Base-by-base conservation (phyloP, 768 basidiomycete species). In the Lactarius deliciosus region DNA sequence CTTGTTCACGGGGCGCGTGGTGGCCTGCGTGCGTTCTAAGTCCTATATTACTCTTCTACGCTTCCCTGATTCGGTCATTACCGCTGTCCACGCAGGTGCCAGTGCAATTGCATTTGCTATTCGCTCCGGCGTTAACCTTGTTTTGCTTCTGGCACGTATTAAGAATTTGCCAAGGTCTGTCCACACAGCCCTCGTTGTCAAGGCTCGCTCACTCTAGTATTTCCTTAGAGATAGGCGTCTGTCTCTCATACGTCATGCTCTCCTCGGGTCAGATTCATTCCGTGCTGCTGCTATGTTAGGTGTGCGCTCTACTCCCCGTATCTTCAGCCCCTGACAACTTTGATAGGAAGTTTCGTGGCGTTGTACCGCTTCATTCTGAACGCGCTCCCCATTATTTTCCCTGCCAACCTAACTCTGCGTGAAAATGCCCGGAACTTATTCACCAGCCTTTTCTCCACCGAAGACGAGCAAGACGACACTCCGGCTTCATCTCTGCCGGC, bases 261-360 rank as follows among this genome's bases (percentile, higher is more conserved):
- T 96, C 54, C 91, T 97, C 70, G 94, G 94, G 0, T 68, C 79
- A 50, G 95, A 97, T 73, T 88, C 92, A 0, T 83, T 90, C 73
- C 81, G 95, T 22, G 96, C 96, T 69, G 92, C 88, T 5, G 86
- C 88, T 0, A 96, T 96, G 93, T 80, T 98, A 43, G 94, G 92
- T 88, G 68, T 45, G 75, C 76, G 28, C 67, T 63, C 68, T 50
- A 57, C 68, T 13, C 7, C 2, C 30, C 38, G 9, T 6, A 22
- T 20, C 28, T 47, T 34, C 36, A 40, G 22, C 11, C 18, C 15
- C 59, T 67, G 55, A 28, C 36, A n/a, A 1, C 22, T 38, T 36
- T n/a, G 20, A 11, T 68, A 91, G 91, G 87, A 25, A 85, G 88
- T 0, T 94, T 94, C 69, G 88, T 89, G 1, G 81, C 86, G 1